A percentile compares a stretch with the other conserved stretches of the same genome.
These are phyloP conservation scores for Solanum chacoense DNA, from an alignment of 305 asterid species.

Conservation along the genomic window DNA sequence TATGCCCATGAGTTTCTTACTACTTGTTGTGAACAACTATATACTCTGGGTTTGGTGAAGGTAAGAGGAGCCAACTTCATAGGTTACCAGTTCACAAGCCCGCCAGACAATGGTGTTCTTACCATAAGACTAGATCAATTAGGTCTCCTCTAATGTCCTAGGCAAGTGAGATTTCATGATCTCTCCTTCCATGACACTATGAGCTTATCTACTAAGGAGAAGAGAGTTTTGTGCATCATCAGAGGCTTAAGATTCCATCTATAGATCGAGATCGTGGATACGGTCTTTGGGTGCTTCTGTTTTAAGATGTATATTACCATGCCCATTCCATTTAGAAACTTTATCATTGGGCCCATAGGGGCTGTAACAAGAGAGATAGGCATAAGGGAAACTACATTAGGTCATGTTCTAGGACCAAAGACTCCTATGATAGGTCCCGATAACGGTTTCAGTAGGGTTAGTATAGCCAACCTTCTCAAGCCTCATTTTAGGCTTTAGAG, in stretches of 20 bases:
- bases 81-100: background rate
- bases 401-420: background rate
- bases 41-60: background rate
- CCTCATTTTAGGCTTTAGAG: background rate
- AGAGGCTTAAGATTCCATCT: background rate
- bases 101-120: background rate
- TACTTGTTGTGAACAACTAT: background rate
- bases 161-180: background rate
- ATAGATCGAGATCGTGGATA: background rate
- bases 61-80: background rate
- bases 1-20: background rate
- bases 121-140: background rate
- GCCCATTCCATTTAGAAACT: background rate
- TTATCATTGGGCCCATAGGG: background rate
- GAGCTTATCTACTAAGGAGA: background rate
- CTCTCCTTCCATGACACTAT: background rate
- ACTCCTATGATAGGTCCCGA: background rate
- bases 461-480: background rate
- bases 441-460: background rate
- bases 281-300: background rate
- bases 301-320: background rate
- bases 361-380: background rate
- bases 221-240: background rate
- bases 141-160: background rate
- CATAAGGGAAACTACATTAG: background rate